Percentiles rank a stretch among this genome's conserved stretches.
Evolutionary conservation across 23 red algal species (phyloP).

Genomic region (Gracilariopsis chorda): DNA sequence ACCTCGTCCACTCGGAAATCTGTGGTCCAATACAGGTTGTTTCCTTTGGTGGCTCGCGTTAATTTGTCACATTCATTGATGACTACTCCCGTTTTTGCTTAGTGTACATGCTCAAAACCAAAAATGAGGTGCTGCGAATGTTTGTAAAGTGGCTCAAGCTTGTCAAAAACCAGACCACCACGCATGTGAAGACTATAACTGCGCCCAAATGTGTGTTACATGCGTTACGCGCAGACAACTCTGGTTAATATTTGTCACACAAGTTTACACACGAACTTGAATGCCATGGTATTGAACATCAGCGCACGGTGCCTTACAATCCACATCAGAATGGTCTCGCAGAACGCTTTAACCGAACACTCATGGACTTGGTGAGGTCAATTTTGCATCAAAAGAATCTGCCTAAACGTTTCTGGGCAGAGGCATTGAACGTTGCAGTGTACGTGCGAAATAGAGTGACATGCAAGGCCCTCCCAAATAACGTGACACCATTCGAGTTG

Average conservation of each 20-base stretch:
- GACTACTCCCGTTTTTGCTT: background rate
- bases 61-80: slow-evolving; percentile 43
- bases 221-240: slow-evolving; percentile 32
- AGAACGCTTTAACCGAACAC: slow-evolving; percentile 29
- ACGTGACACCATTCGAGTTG: background rate
- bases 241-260: slow-evolving; percentile 17
- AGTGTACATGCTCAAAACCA: slow-evolving; percentile 20
- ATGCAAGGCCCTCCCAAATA: background rate
- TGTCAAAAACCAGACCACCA: background rate
- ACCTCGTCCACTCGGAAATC: background rate
- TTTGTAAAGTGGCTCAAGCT: slow-evolving; percentile 2
- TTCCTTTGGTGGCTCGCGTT: slow-evolving; percentile 10
- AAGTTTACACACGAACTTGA: background rate
- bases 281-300: slow-evolving; percentile 9
- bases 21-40: slow-evolving; percentile 3
- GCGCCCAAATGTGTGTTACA: background rate
- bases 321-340: slow-evolving; percentile 30
- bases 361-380: slow-evolving; percentile 10
- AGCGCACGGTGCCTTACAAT: slow-evolving; percentile 3
- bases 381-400: slow-evolving; percentile 9
- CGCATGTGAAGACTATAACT: background rate
- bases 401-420: background rate
- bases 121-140: slow-evolving; percentile 5
- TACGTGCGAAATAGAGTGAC: background rate
- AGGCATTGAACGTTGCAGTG: background rate